Percentiles rank a stretch among this genome's conserved stretches.
Evolutionary conservation across 2,329 filamentous ascomycete genomes (phyloP).

Genomic region (Exutisphaerella laricina): DNA sequence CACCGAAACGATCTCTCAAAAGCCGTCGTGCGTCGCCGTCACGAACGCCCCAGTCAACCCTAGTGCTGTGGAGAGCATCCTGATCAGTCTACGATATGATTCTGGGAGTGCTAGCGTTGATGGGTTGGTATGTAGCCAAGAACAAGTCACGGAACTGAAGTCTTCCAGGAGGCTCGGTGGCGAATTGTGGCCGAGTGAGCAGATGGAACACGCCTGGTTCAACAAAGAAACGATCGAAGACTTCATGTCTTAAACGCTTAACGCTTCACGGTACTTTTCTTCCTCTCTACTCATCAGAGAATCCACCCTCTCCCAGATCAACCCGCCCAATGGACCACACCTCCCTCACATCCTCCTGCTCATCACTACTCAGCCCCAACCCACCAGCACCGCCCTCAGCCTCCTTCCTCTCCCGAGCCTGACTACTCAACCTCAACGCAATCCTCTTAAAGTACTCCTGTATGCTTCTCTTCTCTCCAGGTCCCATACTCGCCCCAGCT

Average conservation of each 20-base stretch:
- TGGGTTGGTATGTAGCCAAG: no score
- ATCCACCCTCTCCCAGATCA: slow-evolving; percentile 59
- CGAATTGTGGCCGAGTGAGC: no score
- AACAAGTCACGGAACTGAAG: no score
- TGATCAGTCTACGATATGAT: no score
- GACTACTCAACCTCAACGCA: slow-evolving; percentile 72
- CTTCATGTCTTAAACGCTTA: background rate
- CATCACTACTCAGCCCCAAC: slow-evolving; percentile 80
- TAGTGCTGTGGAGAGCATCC: no score
- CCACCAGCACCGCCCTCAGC: slow-evolving; percentile 87
- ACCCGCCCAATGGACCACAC: slow-evolving; percentile 93
- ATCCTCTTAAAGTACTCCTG: slow-evolving; percentile 96
- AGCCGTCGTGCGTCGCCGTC: no score
- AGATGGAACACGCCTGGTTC: no score
- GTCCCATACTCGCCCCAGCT: slow-evolving; percentile 58
- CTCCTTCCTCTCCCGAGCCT: slow-evolving; percentile 82
- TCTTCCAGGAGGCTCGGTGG: no score
- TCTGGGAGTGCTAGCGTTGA: no score
- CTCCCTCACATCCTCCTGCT: slow-evolving; percentile 89
- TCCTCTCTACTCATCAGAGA: slow-evolving; percentile 17
- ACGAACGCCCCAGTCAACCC: no score
- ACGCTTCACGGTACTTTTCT: background rate
- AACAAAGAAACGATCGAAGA: no score
- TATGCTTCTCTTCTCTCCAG: slow-evolving; percentile 81
- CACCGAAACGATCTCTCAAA: no score